Evolutionary conservation across 2,329 filamentous ascomycete genomes (phyloP), one percentile per base, ranked within the genome.

Genomic region (Ophiostoma triangulosporum): DNA sequence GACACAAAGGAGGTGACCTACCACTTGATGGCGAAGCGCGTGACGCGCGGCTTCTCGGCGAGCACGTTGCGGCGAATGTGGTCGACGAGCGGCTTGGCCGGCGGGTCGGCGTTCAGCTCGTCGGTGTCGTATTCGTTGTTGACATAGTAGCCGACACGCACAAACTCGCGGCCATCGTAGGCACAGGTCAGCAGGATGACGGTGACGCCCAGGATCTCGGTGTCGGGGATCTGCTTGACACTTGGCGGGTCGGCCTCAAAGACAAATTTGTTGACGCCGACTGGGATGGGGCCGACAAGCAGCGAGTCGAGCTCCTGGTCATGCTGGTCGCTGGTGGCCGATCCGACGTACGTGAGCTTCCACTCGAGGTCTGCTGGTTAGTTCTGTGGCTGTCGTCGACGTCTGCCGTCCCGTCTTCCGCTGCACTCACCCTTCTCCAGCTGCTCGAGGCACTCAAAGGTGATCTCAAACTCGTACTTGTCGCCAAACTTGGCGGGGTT

Each of bases 331-430:
- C 88, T 95, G 51, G 91, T 97, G 59, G 94, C 93, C 62, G 93
- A 98, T 64, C 93, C 94, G 66, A 98, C 93, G 64, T 98, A 98
- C 68, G 89, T 98, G 64, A 98, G 77, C 72, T 98, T 98, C 93
- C 93, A 98, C 72, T 98, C 93, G 57, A 98, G 83, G 72, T 98
- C 93, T 95, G 63, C 4, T 8, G 9, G n/a, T 36, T 24, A 29
- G 22, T 17, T 14, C 4, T 36, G 17, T 26, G 4, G 36, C 9
- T n/a, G 7, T 45, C 3, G 24, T 26, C 31, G 4, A 14, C 4
- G 20, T 1, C 22, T 45, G 20, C 22, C 20, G 6, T 6, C 45
- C 33, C 38, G 51, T 33, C 20, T 33, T 40, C 9, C 6, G 6
- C 20, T 20, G 9, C 8, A 12, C 69, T 31, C 69, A 90, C 89